A percentile compares a stretch with the other conserved stretches of the same genome.
Conservation (phyloP, 352 stramenopile species). For the Phytophthora megakarya region DNA sequence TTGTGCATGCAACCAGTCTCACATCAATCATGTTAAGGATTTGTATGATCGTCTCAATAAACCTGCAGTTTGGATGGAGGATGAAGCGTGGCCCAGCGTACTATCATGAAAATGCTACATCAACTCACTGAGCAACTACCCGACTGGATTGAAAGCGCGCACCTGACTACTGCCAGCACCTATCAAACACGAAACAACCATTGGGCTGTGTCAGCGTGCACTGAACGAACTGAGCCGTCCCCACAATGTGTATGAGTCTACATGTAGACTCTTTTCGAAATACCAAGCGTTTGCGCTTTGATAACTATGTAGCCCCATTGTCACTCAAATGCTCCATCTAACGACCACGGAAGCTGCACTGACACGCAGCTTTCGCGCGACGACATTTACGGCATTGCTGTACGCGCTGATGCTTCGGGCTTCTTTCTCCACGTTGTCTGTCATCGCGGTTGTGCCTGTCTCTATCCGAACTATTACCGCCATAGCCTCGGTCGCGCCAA, state of each 20-base stretch:
- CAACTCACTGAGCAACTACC: constrained; percentile 33
- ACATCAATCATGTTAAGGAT: too few relatives aligned
- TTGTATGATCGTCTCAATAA: too few relatives aligned
- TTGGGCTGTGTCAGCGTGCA: constrained; percentile 34
- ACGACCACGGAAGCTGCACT: constrained; percentile 56
- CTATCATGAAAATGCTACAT: constrained; percentile 55
- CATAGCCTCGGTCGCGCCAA: constrained; percentile 34
- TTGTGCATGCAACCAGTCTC: too few relatives aligned
- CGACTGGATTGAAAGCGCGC: too few relatives aligned
- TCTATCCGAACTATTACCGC: constrained; percentile 27
- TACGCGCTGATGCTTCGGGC: constrained; percentile 47
- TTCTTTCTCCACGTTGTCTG: constrained; percentile 36
- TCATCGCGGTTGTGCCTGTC: constrained; percentile 40
- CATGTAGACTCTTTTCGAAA: background rate
- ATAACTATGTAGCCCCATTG: background rate
- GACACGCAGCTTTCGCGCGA: constrained; percentile 53
- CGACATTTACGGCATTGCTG: constrained; percentile 61
- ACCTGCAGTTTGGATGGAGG: too few relatives aligned
- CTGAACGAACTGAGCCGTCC: constrained; percentile 36
- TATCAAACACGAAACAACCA: constrained; percentile 22
- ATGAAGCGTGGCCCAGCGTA: too few relatives aligned
- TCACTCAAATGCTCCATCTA: constrained; percentile 3
- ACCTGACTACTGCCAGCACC: too few relatives aligned
- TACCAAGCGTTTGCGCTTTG: constrained; percentile 3
- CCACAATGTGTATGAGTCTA: constrained; percentile 31